Percentiles rank a stretch among this genome's conserved stretches.
Conservation (phyloP, 441 rosid genomes). For the Sinapis alba region DNA sequence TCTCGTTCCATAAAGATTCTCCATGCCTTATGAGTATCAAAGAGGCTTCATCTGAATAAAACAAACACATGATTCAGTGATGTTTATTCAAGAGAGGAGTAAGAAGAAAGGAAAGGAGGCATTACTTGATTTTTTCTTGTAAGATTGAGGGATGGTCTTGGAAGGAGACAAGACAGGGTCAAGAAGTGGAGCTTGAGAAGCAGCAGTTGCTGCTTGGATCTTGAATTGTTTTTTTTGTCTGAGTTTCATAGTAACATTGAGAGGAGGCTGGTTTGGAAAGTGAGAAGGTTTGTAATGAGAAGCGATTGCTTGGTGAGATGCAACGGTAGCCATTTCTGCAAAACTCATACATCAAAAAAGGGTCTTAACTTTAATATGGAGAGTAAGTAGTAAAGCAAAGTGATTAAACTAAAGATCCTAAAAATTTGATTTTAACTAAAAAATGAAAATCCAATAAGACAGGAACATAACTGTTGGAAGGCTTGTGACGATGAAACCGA, state of each 20-base stretch:
- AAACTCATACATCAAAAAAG: background rate
- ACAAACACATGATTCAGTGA: background rate
- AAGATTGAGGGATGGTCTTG: constrained; percentile 43
- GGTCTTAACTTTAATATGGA: background rate
- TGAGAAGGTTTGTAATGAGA: constrained; percentile 35
- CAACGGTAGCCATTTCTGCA: constrained; percentile 52
- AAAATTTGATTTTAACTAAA: constrained; percentile 2
- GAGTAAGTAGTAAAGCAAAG: background rate
- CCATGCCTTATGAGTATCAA: constrained; percentile 92
- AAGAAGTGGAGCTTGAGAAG: constrained; percentile 56
- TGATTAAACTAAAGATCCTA: background rate
- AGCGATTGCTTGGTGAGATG: constrained; percentile 57
- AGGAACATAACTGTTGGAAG: constrained; percentile 17
- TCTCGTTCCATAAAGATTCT: constrained; percentile 96
- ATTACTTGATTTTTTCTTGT: constrained; percentile 67
- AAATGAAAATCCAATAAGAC: background rate
- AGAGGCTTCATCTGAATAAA: constrained; percentile 72
- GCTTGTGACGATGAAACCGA: constrained; percentile 31
- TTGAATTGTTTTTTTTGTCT: constrained; percentile 38
- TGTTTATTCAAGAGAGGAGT: background rate
- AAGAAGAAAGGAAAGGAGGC: background rate
- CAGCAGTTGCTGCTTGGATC: constrained; percentile 64
- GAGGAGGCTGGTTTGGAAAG: constrained; percentile 36
- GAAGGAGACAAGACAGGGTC: constrained; percentile 63
- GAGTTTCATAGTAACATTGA: constrained; percentile 40